Evolutionary conservation across 768 basidiomycete species (phyloP), one percentile per base, ranked within the genome.

Genomic region (Boletus tomentosulus): DNA sequence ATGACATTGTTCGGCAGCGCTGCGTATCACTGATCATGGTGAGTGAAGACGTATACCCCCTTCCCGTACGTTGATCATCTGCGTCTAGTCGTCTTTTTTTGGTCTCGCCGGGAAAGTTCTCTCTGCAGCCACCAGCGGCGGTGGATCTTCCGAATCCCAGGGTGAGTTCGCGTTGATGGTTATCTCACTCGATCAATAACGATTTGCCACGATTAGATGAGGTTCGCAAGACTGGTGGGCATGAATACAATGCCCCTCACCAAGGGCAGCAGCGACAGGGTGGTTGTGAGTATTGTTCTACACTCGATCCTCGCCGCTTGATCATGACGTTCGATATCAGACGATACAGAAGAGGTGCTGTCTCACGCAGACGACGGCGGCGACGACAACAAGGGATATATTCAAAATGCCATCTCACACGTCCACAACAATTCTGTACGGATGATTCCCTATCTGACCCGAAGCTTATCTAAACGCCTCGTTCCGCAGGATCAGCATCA

Each of bases 91-190:
- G 56, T 76, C 67, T 54, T 78, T 91, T 62, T 77, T 88, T 35
- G 82, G 81, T 54, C 67, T 91, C 60, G 90, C 87, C 10, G 85
- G 89, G 70, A 68, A 90, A 69, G 82, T 83, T 57, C 68, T 78
- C 60, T 68, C 80, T 37, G 74, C 81, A 3, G 59, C 65, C 83
- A 83, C 74, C 60, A 43, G 37, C 11, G 8, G 8, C 24, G 50
- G 37, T 30, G 37, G 45, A 27, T 51, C 56, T 9, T 44, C 51
- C 11, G 43, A 54, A 9, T 38, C 59, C 25, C 46, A 54, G 11
- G 24, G 56, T 58, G 46, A 55, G 56, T 48, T 22, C 25, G 22
- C 28, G 41, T 37, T 51, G 11, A 16, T 34, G 47, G 8, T 56
- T 33, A 22, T 24, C 46, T 53, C 27, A 22, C 19, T 4, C 27